Base-by-base conservation (phyloP, 139 green algal species). In the Microglena sp. region DNA sequence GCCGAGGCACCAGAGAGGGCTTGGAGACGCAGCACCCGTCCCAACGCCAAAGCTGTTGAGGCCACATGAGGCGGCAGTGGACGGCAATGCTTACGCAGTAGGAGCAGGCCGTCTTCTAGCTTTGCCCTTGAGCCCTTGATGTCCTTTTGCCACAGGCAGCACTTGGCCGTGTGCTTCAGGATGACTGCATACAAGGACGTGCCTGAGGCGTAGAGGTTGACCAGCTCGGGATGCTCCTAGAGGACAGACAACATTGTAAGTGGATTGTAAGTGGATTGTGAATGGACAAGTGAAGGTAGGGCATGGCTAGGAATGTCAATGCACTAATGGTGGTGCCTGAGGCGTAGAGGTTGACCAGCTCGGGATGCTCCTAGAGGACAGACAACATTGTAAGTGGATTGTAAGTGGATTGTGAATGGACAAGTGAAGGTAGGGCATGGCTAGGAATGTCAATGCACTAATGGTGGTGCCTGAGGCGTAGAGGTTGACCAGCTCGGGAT, bases 331-430 rank as follows among this genome's bases (percentile, higher is more conserved):
- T n/a, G 3, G 53, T 73, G 26, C 73, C 73, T 3, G 44, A 24
- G 1, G 22, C 29, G 54, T 80, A 80, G 4, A 80, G n/a, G 64
- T 80, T 80, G 59, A 73, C 68, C 36, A 73, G 60, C 64, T 80
- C 73, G 18, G 64, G 32, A 33, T 67, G 57, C 31, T 73, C 67
- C 33, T 59, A 28, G 18, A 4, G 18, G 27, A 29, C 4, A 28
- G 27, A n/a, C n/a, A n/a, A n/a, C n/a, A n/a, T n/a, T n/a, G n/a
- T n/a, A n/a, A n/a, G n/a, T n/a, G n/a, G n/a, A n/a, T n/a, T n/a
- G n/a, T n/a, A n/a, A n/a, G n/a, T n/a, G n/a, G n/a, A 28, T 5
- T 62, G 55, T 62, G 18, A 7, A 8, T 62, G 55, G 4, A 29
- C 29, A 7, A 3, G 4, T 62, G 55, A 21, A 29, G n/a, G 18